phyloP scores from a whole-genome alignment of 345 rosid genomes.

The Ailanthus altissimus region DNA sequence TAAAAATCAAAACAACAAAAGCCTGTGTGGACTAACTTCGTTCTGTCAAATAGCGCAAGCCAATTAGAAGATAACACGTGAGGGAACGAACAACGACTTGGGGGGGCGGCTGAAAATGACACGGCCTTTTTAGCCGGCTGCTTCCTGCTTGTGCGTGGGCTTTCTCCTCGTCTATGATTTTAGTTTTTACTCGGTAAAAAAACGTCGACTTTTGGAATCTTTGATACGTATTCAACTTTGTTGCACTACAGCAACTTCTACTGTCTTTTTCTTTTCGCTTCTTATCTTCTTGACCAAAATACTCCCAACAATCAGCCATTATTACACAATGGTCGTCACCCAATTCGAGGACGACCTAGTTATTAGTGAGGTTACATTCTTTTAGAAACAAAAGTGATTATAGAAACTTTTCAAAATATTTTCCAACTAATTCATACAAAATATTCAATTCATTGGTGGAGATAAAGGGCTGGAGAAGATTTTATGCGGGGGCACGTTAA shows the following conservation, averaged over 20 bases:
- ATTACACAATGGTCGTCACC: background rate
- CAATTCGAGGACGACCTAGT: background rate
- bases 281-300: background rate
- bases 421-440: no score
- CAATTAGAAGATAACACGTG: conserved; percentile 31
- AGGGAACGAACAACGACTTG: background rate
- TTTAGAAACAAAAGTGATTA: no score
- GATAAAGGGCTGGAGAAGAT: background rate
- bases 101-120: conserved; percentile 31
- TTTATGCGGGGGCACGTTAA: background rate
- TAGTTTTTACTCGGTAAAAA: background rate
- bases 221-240: conserved; percentile 12
- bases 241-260: background rate
- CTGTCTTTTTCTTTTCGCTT: background rate
- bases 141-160: no score
- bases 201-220: conserved; percentile 18
- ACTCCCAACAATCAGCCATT: background rate
- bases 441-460: no score
- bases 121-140: conserved; percentile 17
- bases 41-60: background rate
- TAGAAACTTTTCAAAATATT: no score
- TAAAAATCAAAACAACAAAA: background rate
- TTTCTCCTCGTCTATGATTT: background rate
- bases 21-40: conserved; percentile 15
- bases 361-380: no score